Conservation (phyloP, 441 rosid genomes). For the Euphorbia celastroides region DNA sequence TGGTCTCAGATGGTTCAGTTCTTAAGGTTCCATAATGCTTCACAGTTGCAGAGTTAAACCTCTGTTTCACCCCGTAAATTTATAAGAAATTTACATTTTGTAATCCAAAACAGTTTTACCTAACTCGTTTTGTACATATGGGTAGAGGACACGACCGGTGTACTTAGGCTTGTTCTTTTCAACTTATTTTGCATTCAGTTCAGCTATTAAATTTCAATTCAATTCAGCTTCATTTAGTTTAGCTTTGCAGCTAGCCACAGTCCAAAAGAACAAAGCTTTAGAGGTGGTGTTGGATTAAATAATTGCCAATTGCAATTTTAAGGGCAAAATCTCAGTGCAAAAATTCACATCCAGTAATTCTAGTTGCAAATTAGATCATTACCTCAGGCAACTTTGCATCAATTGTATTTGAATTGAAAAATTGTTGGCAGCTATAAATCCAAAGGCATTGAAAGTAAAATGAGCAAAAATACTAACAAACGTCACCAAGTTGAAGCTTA, state of each 20-base stretch:
- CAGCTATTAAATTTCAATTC: too few relatives aligned
- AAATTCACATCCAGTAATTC: not conserved
- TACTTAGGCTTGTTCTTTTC: too few relatives aligned
- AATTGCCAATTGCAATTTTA: too few relatives aligned
- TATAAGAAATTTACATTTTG: not conserved
- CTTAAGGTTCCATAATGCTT: not conserved
- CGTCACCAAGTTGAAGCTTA: slow-evolving; percentile 16
- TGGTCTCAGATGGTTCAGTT: not conserved
- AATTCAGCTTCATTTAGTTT: too few relatives aligned
- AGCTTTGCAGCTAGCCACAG: too few relatives aligned
- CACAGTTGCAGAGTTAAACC: not conserved
- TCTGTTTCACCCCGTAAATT: slow-evolving; percentile 1
- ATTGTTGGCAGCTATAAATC: not conserved
- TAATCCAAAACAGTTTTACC: not conserved
- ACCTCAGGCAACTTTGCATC: too few relatives aligned
- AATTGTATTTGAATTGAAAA: not conserved
- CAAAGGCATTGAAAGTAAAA: not conserved
- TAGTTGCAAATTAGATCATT: not conserved
- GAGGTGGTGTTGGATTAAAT: too few relatives aligned
- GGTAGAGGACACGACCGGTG: not conserved
- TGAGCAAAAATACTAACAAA: too few relatives aligned
- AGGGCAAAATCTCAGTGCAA: not conserved
- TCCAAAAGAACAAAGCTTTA: too few relatives aligned
- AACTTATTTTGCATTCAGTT: too few relatives aligned
- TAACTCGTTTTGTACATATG: slow-evolving; percentile 1